These are phyloP conservation scores for Kurtzmaniella fragi DNA, from an alignment of 805 yeast species.

Conservation along the genomic window DNA sequence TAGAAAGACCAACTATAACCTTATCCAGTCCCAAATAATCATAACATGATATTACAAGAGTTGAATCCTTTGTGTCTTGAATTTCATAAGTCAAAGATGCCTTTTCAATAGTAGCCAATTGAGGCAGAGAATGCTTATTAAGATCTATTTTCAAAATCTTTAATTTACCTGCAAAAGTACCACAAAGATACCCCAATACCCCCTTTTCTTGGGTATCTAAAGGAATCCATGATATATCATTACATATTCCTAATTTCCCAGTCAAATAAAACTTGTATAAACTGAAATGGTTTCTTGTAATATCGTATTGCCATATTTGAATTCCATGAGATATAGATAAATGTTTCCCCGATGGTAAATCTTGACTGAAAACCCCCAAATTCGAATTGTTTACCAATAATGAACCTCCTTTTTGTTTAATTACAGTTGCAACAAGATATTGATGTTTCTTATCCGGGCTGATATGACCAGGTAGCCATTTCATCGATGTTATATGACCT, in stretches of 20 bases:
- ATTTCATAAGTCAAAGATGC: conserved; percentile 20
- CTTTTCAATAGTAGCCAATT: conserved; percentile 10
- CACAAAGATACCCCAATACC: conserved; percentile 42
- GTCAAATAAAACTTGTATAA: conserved; percentile 25
- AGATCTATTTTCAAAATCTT: conserved; percentile 40
- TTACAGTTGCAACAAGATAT: conserved; percentile 48
- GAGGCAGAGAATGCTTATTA: conserved; percentile 13
- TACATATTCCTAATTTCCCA: conserved; percentile 38
- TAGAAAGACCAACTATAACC: conserved; percentile 52
- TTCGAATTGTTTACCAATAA: conserved; percentile 19
- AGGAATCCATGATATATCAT: conserved; percentile 38
- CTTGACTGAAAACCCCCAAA: conserved; percentile 23
- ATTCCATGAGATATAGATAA: conserved; percentile 26
- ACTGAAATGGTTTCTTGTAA: conserved; percentile 17
- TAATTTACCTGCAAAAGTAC: conserved; percentile 51
- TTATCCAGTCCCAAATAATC: conserved; percentile 41
- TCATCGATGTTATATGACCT: conserved; percentile 45
- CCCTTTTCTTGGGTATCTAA: conserved; percentile 15
- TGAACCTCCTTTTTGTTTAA: conserved; percentile 18
- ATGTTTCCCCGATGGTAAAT: too few relatives aligned
- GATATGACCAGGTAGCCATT: conserved; percentile 42
- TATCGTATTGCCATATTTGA: conserved; percentile 40
- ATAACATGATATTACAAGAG: conserved; percentile 37
- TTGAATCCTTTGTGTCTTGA: conserved; percentile 5
- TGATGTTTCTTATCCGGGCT: conserved; percentile 16